A percentile compares a stretch with the other conserved stretches of the same genome.
Evolutionary conservation across 768 basidiomycete genomes (phyloP).

Genomic region (Phlebiopsis gigantea): DNA sequence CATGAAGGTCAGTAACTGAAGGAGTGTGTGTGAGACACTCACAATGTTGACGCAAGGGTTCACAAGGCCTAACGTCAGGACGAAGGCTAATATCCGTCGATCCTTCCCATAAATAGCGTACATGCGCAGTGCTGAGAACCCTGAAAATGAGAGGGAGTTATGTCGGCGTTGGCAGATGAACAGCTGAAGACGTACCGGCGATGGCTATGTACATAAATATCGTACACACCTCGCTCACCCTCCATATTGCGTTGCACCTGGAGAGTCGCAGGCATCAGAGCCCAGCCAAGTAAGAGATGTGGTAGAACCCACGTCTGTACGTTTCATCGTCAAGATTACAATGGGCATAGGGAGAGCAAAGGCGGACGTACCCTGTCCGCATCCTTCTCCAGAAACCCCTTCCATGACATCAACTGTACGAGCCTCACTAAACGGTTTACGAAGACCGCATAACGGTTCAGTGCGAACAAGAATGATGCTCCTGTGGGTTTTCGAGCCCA

Average conservation of each 20-base stretch:
- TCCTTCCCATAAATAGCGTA: conserved; percentile 3
- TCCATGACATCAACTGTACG: conserved; percentile 2
- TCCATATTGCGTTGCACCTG: conserved; percentile 1
- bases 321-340: no score
- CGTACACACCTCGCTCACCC: conserved; percentile 2
- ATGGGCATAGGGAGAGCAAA: no score
- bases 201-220: conserved; percentile 3
- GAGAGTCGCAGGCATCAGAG: no score
- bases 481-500: conserved; percentile 5
- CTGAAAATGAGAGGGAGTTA: neutral
- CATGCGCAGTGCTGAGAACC: conserved; percentile 3
- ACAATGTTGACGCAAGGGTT: conserved; percentile 6
- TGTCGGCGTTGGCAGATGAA: neutral
- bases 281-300: no score
- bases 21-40: neutral
- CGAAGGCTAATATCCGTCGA: neutral
- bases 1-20: no score
- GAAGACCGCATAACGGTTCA: conserved; percentile 9
- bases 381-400: neutral
- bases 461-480: conserved; percentile 2
- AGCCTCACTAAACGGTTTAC: neutral
- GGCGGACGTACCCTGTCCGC: conserved; percentile 3
- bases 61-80: neutral
- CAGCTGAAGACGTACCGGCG: neutral
- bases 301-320: no score